phyloP scores from a whole-genome alignment of 305 asterid genomes.

The Striga hermonthica region DNA sequence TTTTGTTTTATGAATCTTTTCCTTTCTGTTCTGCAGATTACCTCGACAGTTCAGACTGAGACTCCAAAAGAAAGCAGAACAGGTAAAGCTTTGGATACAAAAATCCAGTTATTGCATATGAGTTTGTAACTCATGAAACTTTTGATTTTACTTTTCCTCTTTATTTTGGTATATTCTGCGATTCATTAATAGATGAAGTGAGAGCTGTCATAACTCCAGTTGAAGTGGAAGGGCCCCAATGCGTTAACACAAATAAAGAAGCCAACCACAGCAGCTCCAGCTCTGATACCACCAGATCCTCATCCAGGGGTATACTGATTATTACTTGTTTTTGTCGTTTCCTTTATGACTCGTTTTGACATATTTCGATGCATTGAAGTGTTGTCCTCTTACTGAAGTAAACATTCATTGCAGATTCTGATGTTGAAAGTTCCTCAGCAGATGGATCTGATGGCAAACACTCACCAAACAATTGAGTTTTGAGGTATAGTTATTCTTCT shows the following conservation, averaged over 20 bases:
- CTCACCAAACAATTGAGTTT: conserved; percentile 46
- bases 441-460: conserved; percentile 52
- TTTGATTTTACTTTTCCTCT: neutral
- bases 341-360: conserved; percentile 6
- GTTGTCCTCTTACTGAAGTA: conserved; percentile 6
- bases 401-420: conserved; percentile 46
- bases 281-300: conserved; percentile 57
- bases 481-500: conserved; percentile 37
- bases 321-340: conserved; percentile 19
- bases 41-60: conserved; percentile 41
- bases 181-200: conserved; percentile 41
- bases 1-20: conserved; percentile 16
- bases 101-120: conserved; percentile 4
- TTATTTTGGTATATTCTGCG: conserved; percentile 16
- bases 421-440: conserved; percentile 50
- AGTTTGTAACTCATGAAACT: conserved; percentile 14
- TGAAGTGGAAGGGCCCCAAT: conserved; percentile 41
- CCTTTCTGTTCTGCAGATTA: conserved; percentile 35
- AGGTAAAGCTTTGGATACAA: conserved; percentile 33
- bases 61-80: conserved; percentile 41
- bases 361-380: conserved; percentile 24
- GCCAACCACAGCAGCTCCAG: conserved; percentile 45
- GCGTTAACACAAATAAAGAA: conserved; percentile 38
- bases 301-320: conserved; percentile 52
- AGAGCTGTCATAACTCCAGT: conserved; percentile 39